A percentile compares a stretch with the other conserved stretches of the same genome.
These are phyloP conservation scores for Rhizophora apiculata DNA, from an alignment of 345 rosid genomes.

Conservation along the genomic window DNA sequence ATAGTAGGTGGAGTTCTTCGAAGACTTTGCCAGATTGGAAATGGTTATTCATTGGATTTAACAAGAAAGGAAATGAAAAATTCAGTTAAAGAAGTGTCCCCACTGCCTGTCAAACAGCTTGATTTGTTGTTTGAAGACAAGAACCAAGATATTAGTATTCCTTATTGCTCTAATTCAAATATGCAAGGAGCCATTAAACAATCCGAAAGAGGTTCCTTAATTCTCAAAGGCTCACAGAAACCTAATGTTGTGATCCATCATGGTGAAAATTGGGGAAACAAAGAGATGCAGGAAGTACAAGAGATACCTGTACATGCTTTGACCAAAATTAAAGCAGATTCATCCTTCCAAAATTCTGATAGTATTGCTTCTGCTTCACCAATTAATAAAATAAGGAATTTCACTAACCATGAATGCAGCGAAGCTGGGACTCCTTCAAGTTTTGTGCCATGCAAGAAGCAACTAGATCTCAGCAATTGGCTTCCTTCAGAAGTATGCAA, in stretches of 20 bases:
- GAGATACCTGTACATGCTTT: conserved; percentile 23
- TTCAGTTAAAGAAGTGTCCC: conserved; percentile 43
- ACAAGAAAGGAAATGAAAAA: conserved; percentile 37
- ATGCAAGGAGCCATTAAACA: conserved; percentile 27
- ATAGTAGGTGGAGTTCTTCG: conserved; percentile 42
- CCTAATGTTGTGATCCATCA: conserved; percentile 19
- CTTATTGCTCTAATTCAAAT: conserved; percentile 20
- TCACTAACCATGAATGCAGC: conserved; percentile 30
- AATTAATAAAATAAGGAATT: conserved; percentile 33
- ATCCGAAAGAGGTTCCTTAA: conserved; percentile 33
- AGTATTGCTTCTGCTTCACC: conserved; percentile 32
- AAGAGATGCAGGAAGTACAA: conserved; percentile 31
- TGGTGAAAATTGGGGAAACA: conserved; percentile 24
- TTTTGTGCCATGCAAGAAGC: conserved; percentile 42
- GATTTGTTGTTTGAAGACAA: conserved; percentile 69
- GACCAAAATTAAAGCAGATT: conserved; percentile 26
- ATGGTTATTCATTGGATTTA: conserved; percentile 36
- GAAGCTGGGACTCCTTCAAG: conserved; percentile 76
- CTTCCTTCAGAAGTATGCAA: conserved; percentile 79
- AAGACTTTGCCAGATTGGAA: conserved; percentile 32
- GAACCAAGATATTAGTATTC: conserved; percentile 34
- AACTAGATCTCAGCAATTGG: conserved; percentile 60
- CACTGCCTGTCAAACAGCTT: conserved; percentile 79
- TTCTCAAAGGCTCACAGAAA: conserved; percentile 21
- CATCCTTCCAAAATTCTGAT: conserved; percentile 30